These are phyloP conservation scores for Penicillium odoratum DNA, from an alignment of 495 filamentous ascomycete species.

Conservation along the genomic window DNA sequence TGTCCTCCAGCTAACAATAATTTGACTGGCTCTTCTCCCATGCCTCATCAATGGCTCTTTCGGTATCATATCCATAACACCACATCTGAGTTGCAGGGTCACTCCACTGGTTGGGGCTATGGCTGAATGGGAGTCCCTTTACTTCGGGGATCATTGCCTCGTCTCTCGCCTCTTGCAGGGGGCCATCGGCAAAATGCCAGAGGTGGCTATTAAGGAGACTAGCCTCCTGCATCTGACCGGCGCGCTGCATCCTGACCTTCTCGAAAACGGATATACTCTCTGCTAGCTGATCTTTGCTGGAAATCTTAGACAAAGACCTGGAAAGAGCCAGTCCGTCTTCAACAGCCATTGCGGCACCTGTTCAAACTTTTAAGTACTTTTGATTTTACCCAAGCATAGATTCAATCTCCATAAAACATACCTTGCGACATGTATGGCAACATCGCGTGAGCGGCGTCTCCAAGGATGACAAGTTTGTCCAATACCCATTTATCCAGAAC, in stretches of 20 bases:
- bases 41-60: constrained; percentile 31
- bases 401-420: constrained; percentile 4
- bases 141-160: constrained; percentile 38
- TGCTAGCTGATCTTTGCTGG: constrained; percentile 10
- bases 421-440: constrained; percentile 50
- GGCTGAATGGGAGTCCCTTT: constrained; percentile 18
- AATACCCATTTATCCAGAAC: constrained; percentile 33
- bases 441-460: constrained; percentile 55
- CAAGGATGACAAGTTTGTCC: constrained; percentile 38
- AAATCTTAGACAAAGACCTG: constrained; percentile 22
- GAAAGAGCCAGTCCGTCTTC: constrained; percentile 40
- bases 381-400: neutral
- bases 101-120: constrained; percentile 52
- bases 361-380: neutral
- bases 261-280: constrained; percentile 28
- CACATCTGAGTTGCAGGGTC: constrained; percentile 45
- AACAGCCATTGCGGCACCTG: constrained; percentile 49
- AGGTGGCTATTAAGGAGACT: constrained; percentile 37
- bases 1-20: no score
- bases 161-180: constrained; percentile 42
- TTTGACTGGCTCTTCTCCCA: constrained; percentile 10
- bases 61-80: constrained; percentile 51
- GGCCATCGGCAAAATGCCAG: constrained; percentile 49
- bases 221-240: constrained; percentile 36
- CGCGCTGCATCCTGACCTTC: constrained; percentile 27